Evolutionary conservation across 768 basidiomycete genomes (phyloP).

Genomic region (Gloeophyllum trabeum): DNA sequence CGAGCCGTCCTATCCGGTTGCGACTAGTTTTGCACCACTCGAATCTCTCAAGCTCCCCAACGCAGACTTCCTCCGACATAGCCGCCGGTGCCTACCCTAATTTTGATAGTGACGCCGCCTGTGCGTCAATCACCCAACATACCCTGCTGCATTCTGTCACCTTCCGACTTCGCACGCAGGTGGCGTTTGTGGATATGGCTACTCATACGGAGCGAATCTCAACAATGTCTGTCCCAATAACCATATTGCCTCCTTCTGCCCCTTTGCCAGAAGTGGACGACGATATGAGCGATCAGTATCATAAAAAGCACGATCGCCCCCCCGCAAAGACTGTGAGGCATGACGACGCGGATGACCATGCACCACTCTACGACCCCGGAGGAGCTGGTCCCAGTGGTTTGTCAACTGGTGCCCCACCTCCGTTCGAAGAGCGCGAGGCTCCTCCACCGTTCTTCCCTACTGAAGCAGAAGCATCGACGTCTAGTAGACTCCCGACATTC

Average conservation of each 20-base stretch:
- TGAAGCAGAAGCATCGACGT: slow-evolving; percentile 14
- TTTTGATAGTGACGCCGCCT: slow-evolving; percentile 49
- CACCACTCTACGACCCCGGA: slow-evolving; percentile 58
- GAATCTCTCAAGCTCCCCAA: slow-evolving; percentile 35
- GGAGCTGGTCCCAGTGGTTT: slow-evolving; percentile 69
- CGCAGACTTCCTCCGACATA: slow-evolving; percentile 31
- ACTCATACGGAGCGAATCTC: slow-evolving; percentile 58
- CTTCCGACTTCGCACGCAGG: slow-evolving; percentile 62
- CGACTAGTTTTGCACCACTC: slow-evolving; percentile 74
- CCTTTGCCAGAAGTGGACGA: slow-evolving; percentile 73
- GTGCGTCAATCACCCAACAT: slow-evolving; percentile 66
- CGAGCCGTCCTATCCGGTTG: slow-evolving; percentile 57
- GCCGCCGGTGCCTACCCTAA: slow-evolving; percentile 31
- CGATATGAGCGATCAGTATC: slow-evolving; percentile 64
- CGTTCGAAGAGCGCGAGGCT: slow-evolving; percentile 76
- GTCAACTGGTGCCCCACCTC: slow-evolving; percentile 60
- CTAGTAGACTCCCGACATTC: slow-evolving; percentile 28
- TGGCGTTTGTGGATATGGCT: slow-evolving; percentile 68
- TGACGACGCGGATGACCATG: slow-evolving; percentile 51
- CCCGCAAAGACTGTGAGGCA: slow-evolving; percentile 58
- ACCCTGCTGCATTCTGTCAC: slow-evolving; percentile 78
- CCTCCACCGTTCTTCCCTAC: slow-evolving; percentile 54
- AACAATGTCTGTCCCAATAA: slow-evolving; percentile 56
- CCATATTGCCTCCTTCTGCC: slow-evolving; percentile 63
- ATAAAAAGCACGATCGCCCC: slow-evolving; percentile 81